Base-by-base conservation (phyloP, 2,329 filamentous ascomycete genomes). In the Aspergillus sp. region DNA sequence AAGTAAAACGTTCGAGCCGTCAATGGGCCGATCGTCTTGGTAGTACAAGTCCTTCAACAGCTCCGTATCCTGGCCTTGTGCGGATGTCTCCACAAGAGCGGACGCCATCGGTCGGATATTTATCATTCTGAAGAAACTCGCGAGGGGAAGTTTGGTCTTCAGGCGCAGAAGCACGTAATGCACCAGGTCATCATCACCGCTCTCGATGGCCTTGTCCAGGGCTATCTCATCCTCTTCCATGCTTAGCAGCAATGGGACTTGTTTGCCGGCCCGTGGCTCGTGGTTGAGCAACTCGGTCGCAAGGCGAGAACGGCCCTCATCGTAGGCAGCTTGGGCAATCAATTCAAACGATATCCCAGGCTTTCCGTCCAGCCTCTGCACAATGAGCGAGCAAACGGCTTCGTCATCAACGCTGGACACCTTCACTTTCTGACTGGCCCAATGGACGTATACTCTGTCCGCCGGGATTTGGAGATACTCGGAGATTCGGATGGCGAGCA, bases 211-310 rank as follows among this genome's bases (percentile, higher is more conserved):
- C 59, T 96, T 98, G 66, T 96, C 89, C 0, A 98, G 74, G 0
- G 91, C 91, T 25, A 96, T 78, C 43, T 88, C 85, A 44, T 95
- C 89, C 58, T 98, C 88, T 48, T 94, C 88, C 84, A 96, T 95
- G 55, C 75, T 86, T 26, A 98, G 69, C 2, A 98, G 73, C 2
- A 98, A 72, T 0, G 91, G 91, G 0, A 98, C 91, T 60, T 98
- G 91, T 43, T 89, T 85, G n/a, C 89, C 91, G 2, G 86, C 89
- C 36, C 91, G 78, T 7, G 89, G 86, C 53, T 98, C 91, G 51
- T 95, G 83, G 50, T 96, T 93, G 5, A 98, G 70, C 1, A 98
- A 69, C 45, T 93, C 79, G 0, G 88, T 96, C 3, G 91, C 91
- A 17, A 98, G 72, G n/a, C 82, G 78, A 2, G 79, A 75, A 35